Evolutionary conservation across 257 asterid genomes (phyloP).

Genomic region (Salvia splendens): DNA sequence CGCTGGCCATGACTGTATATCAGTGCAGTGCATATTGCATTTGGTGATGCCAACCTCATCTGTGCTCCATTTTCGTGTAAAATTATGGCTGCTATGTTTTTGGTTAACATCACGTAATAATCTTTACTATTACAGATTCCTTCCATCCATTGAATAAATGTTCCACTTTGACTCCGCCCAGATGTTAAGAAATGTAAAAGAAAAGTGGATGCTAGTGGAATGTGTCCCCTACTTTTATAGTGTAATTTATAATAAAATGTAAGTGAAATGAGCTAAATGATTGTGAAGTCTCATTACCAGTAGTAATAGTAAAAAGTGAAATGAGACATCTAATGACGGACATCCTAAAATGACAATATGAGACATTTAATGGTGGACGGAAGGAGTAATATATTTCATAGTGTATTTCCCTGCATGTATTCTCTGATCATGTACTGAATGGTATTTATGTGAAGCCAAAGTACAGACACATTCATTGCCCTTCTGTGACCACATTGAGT

Average conservation of each 20-base stretch:
- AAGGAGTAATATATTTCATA: neutral
- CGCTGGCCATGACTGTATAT: neutral
- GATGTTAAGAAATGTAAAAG: no score
- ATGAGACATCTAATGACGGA: no score
- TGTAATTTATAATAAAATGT: no score
- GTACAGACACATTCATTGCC: slow-evolving; percentile 22
- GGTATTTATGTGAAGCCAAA: slow-evolving; percentile 6
- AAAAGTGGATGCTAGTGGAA: no score
- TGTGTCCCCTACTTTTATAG: no score
- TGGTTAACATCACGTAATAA: neutral
- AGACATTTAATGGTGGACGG: no score
- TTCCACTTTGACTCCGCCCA: no score
- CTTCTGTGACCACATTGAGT: slow-evolving; percentile 15
- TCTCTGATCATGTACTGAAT: slow-evolving; percentile 14
- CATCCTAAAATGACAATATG: no score
- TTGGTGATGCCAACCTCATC: neutral
- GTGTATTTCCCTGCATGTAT: neutral
- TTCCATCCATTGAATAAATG: neutral
- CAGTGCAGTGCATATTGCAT: neutral
- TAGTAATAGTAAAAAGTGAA: no score
- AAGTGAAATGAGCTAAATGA: no score
- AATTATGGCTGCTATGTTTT: neutral
- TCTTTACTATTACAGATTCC: neutral
- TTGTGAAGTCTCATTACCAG: no score
- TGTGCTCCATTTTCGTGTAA: neutral